Evolutionary conservation across 2,329 filamentous ascomycete genomes (phyloP), one percentile per base, ranked within the genome.

Genomic region (Onygenales sp.): DNA sequence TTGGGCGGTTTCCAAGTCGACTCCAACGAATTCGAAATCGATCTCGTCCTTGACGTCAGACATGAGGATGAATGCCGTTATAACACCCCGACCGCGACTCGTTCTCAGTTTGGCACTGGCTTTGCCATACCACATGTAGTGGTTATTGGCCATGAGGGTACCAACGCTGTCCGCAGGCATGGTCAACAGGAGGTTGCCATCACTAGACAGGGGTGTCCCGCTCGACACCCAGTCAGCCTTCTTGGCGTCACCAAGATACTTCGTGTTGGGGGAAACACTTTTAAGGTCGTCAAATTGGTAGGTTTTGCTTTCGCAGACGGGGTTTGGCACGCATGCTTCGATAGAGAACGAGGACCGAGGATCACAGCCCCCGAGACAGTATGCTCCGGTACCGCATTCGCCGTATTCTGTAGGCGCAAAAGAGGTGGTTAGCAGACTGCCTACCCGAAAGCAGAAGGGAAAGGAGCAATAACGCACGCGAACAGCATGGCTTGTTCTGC

Each of bases 31-130:
- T 70, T 98, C 93, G 68, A 89, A 97, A 74, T 98, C 93, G 64
- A 98, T 95, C 72, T 98, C 93, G 66, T 98, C 93, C 78, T 96
- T 95, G 65, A 94, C 87, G 65, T 97, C 92, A 37, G 87, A 91
- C 70, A 96, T 83, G 65, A 97, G 77, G 68, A 98, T 98, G 68
- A 98, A 98, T 33, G 90, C 92, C 2, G 90, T 94, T n/a, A 98
- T 87, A 21, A 98, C 93, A 77, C 93, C 93, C 45, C 77, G 74
- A 54, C 90, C 91, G 64, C 87, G 84, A 59, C 85, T 86, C 0
- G 90, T 92, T 77, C 89, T 93, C 70, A 97, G 77, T 53, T 76
- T 87, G 52, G 88, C 89, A 69, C 86, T 87, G 63, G 95, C 85
- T 70, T 87, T 95, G 66, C 93, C 93, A 70, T 97, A 98, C 93